phyloP scores from a whole-genome alignment of 805 yeast species.

The Myxozyma sirexii region DNA sequence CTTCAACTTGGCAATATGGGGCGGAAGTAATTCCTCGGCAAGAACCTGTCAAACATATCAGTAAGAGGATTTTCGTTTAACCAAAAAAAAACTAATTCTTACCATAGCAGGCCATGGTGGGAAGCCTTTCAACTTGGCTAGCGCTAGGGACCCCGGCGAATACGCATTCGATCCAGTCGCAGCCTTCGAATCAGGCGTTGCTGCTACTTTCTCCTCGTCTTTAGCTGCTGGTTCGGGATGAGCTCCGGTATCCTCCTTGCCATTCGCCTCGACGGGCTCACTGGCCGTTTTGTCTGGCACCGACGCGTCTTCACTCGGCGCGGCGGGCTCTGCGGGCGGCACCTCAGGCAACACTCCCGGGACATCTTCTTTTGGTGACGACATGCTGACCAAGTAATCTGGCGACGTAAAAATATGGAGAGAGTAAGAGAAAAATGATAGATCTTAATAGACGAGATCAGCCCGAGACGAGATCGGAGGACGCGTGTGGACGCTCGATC shows the following conservation, averaged over 20 bases:
- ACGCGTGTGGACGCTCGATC: background rate
- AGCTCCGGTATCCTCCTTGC: background rate
- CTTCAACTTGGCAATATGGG: conserved; percentile 36
- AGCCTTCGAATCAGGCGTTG: background rate
- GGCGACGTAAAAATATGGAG: background rate
- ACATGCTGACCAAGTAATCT: background rate
- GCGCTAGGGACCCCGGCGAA: conserved; percentile 58
- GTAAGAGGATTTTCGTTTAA: background rate
- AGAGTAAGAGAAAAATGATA: too few relatives aligned
- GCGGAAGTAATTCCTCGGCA: conserved; percentile 35
- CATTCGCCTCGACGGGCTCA: background rate
- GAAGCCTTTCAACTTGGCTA: conserved; percentile 83
- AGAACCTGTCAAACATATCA: conserved; percentile 29
- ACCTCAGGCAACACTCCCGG: background rate
- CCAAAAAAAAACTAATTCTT: background rate
- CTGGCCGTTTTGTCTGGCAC: conserved; percentile 1
- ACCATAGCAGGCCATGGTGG: conserved; percentile 93
- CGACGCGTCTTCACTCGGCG: conserved; percentile 4
- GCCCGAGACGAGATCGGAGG: background rate
- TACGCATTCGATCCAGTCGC: conserved; percentile 26
- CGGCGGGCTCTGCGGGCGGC: background rate
- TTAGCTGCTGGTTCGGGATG: conserved; percentile 4
- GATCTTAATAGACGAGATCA: too few relatives aligned
- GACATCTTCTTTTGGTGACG: conserved; percentile 1
- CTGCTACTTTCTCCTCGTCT: background rate